Evolutionary conservation across 805 yeast species (phyloP).

Genomic region (Saturnispora galanensis): DNA sequence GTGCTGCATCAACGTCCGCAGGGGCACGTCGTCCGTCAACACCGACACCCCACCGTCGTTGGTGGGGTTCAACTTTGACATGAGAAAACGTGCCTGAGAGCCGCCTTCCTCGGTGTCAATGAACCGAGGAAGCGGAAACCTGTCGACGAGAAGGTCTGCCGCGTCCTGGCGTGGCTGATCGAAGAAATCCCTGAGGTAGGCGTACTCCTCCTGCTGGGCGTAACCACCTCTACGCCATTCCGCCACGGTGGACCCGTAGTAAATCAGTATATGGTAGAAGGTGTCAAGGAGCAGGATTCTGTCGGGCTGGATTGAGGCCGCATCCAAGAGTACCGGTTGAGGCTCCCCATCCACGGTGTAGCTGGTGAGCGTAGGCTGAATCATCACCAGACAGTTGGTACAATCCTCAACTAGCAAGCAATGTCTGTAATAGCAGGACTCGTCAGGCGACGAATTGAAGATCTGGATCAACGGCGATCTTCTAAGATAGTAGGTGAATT

Average conservation of each 20-base stretch:
- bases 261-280: constrained; percentile 58
- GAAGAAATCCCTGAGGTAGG: constrained; percentile 47
- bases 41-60: constrained; percentile 26
- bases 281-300: constrained; percentile 54
- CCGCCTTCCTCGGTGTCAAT: constrained; percentile 71
- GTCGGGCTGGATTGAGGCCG: constrained; percentile 48
- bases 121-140: constrained; percentile 65
- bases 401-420: constrained; percentile 53
- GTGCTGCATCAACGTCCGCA: constrained; percentile 48
- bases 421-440: constrained; percentile 56
- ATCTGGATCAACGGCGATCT: constrained; percentile 58
- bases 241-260: constrained; percentile 57
- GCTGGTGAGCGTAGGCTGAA: constrained; percentile 57
- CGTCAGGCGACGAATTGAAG: constrained; percentile 65
- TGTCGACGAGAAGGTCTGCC: constrained; percentile 50
- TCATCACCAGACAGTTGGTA: constrained; percentile 51
- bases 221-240: constrained; percentile 58
- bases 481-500: constrained; percentile 56
- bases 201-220: constrained; percentile 52
- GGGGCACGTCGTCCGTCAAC: constrained; percentile 51
- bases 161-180: constrained; percentile 58
- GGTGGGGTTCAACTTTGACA: constrained; percentile 56
- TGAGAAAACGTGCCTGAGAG: constrained; percentile 61
- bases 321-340: constrained; percentile 54
- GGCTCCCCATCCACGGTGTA: constrained; percentile 51